Base-by-base conservation (phyloP, 73 alveolate genomes). In the Paramecium octaurelia region DNA sequence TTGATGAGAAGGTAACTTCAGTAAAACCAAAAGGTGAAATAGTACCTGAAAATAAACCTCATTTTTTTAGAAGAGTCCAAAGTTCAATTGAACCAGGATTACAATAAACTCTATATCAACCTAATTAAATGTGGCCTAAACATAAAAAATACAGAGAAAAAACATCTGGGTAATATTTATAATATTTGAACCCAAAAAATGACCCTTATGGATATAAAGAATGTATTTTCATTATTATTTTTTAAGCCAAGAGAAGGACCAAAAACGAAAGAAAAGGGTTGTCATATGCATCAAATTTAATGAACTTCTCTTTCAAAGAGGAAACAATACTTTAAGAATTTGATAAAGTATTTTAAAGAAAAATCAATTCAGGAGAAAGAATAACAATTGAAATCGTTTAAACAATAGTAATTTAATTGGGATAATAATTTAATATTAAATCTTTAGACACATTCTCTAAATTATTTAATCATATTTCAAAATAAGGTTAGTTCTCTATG, bases 201-300 rank as follows among this genome's bases (percentile, higher is more conserved):
- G 88, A 75, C n/a, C 88, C 88, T 16, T 75, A 75, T 75, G 88
- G 88, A 1, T 14, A 75, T 75, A 75, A 75, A 75, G 88, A 75
- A 75, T 64, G 84, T 64, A 64, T 64, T 27, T 27, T 23, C 2
- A 31, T 27, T 27, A 64, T 31, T 11, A 31, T 27, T 4, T 27
- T 64, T 31, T 6, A 31, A 64, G 84, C 84, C 12, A 64, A 64
- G n/a, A 34, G 4, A 64, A 27, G 84, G 12, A 64, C 84, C 27
- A 27, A 64, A 14, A 64, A 64, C 31, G 48, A 64, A 12, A 20
- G 84, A 27, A 64, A 64, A 27, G 84, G 84, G 0, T 8, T 64
- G 14, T 64, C 84, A 12, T 64, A 64, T 64, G 84, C 84, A 12
- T 64, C 84, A 24, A 64, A 64, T 64, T 34, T 64, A 27, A 64